Base-by-base conservation (phyloP, 495 filamentous ascomycete species). In the Cladorrhinum samala region DNA sequence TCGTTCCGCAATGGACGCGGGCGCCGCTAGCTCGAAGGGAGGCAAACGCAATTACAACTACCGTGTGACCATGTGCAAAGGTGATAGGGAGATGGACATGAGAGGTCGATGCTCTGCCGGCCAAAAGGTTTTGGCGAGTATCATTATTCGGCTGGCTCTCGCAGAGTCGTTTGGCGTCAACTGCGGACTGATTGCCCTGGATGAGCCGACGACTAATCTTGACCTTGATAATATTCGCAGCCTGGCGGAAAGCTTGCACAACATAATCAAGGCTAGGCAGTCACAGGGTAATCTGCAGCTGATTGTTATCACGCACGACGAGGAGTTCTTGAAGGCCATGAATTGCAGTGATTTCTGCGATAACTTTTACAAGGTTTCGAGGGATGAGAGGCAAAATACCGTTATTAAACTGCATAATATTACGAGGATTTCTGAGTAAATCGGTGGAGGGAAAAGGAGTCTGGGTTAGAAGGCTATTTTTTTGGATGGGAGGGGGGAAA, bases 61-160 rank as follows among this genome's bases (percentile, higher is more conserved):
- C 73, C 87, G 94, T 50, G 93, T 98, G 0, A 89, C 87, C 72
- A 99, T 99, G 94, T 84, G 96, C 58, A 99, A 99, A 74, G 84
- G 90, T 63, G 88, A 91, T 59, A 85, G 86, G 2, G 93, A 99
- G 69, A 96, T 99, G 92, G 93, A 99, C 72, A 99, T 99, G 93
- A 89, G 93, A 54, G 93, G 93, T 9, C 86, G 93, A 27, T 99
- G 93, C 77, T 92, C 87, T 65, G 93, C 93, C 11, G 93, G 93
- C 2, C 93, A 99, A 68, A 94, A 92, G 63, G 92, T 99, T 21
- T 80, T 99, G 19, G 93, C 93, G 11, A 87, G 86, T 72, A 99
- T 99, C 73, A 94, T 99, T 72, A 97, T 99, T 67, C 91, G 93
- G 3, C 79, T 99, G 27, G 94, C 93, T 16, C 79, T 99, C 40